Base-by-base conservation (phyloP, 768 basidiomycete genomes). In the Phlebiopsis flavidoalba region DNA sequence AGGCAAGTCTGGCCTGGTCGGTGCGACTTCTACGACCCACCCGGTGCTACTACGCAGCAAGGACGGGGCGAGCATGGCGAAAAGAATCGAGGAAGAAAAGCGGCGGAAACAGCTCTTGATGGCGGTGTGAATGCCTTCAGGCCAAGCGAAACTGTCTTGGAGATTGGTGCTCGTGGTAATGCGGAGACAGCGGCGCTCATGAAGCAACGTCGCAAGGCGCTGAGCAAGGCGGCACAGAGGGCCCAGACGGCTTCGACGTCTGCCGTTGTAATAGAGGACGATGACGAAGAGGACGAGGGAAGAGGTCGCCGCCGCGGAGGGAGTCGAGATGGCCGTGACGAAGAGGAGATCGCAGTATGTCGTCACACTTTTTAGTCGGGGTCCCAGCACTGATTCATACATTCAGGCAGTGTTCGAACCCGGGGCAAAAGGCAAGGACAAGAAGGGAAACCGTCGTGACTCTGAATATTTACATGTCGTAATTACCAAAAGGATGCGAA, bases 141-240 rank as follows among this genome's bases (percentile, higher is more conserved):
- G 22, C 96, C 96, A 15, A 70, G 79, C 0, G 96, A 98, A 72
- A 98, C 95, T 0, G 88, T 97, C 35, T 88, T 98, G 62, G 96
- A 98, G 74, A 78, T 95, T 35, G 91, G 89, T 0, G 82, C 85
- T 10, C 85, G 92, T 66, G 89, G 88, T 2, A 82, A 80, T 68
- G 71, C 75, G 48, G 74, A 73, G 19, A 85, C 84, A 57, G 82
- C 87, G 2, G 77, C 82, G 35, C 75, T 98, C 60, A 98, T 98
- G 96, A 91, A 90, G 71, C 87, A 91, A 64, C 80, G 96, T 35
- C 77, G 94, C 65, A 90, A 87, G 70, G 86, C 91, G 1, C 74
- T 97, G 62, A 76, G 74, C 48, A 92, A 84, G 69, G 86, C 89
- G 2, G 80, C 73, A 7, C 76, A 81, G 62, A 77, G 87, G 64